Evolutionary conservation across 805 yeast species (phyloP).

Genomic region (Candida krabiensis): DNA sequence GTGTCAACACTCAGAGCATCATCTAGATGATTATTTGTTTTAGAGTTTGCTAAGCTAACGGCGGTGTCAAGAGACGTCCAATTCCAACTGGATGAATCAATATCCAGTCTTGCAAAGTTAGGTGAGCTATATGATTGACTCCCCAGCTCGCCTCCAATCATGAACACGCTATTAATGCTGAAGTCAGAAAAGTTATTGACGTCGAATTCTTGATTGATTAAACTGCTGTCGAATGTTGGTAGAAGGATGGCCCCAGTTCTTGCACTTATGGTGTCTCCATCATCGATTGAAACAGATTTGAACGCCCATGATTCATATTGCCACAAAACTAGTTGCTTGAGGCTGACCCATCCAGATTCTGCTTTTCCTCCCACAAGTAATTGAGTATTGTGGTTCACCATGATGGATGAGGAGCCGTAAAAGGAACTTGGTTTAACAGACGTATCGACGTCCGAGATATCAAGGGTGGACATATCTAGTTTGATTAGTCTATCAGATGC

Average conservation of each 20-base stretch:
- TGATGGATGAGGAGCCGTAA: slow-evolving; percentile 47
- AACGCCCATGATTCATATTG: slow-evolving; percentile 71
- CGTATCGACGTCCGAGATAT: slow-evolving; percentile 42
- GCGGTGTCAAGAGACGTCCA: slow-evolving; percentile 36
- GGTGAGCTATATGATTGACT: slow-evolving; percentile 41
- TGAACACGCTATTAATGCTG: slow-evolving; percentile 42
- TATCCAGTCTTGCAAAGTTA: slow-evolving; percentile 38
- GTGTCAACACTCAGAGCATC: slow-evolving; percentile 27
- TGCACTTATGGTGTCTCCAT: slow-evolving; percentile 45
- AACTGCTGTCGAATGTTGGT: slow-evolving; percentile 46
- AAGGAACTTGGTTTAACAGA: slow-evolving; percentile 57
- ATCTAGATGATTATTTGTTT: slow-evolving; percentile 18
- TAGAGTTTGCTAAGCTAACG: slow-evolving; percentile 23
- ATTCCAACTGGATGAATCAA: slow-evolving; percentile 42
- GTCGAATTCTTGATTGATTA: slow-evolving; percentile 21
- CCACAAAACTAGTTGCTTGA: slow-evolving; percentile 76
- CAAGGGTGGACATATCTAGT: slow-evolving; percentile 36
- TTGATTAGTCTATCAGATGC: slow-evolving; percentile 45
- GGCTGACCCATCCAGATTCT: slow-evolving; percentile 62
- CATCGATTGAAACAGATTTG: slow-evolving; percentile 34
- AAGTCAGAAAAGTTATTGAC: slow-evolving; percentile 33
- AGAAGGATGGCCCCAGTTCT: slow-evolving; percentile 52
- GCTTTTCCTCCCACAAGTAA: slow-evolving; percentile 69
- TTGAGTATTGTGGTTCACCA: slow-evolving; percentile 46
- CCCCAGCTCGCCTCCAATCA: slow-evolving; percentile 60